Percentiles rank a stretch among this genome's conserved stretches.
These are phyloP conservation scores for Wickerhamomyces silvicola DNA, from an alignment of 805 yeast genomes.

Conservation along the genomic window DNA sequence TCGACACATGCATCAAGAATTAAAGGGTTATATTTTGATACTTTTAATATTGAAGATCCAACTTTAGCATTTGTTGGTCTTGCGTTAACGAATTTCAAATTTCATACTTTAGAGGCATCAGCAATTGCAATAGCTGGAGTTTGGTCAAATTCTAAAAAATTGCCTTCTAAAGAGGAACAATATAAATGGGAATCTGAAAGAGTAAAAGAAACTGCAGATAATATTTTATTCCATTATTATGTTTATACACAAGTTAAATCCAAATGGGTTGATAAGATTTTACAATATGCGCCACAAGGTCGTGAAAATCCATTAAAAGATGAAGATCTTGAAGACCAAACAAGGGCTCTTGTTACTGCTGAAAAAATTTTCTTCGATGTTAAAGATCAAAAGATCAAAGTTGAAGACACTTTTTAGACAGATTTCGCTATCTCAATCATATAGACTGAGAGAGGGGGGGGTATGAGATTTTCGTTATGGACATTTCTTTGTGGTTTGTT, in stretches of 20 bases:
- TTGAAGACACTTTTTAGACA: slow-evolving; percentile 1
- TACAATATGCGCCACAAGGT: slow-evolving; percentile 20
- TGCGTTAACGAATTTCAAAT: slow-evolving; percentile 34
- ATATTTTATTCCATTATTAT: slow-evolving; percentile 28
- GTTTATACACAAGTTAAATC: slow-evolving; percentile 20
- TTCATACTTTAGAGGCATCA: slow-evolving; percentile 42
- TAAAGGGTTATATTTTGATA: slow-evolving; percentile 36
- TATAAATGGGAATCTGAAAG: slow-evolving; percentile 25
- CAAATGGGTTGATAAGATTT: slow-evolving; percentile 23
- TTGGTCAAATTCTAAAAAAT: slow-evolving; percentile 36
- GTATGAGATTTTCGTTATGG: too few relatives aligned
- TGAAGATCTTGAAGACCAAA: slow-evolving; percentile 7
- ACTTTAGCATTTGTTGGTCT: slow-evolving; percentile 37
- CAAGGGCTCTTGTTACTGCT: slow-evolving; percentile 4
- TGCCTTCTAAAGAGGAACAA: slow-evolving; percentile 37
- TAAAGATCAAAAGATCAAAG: slow-evolving; percentile 5
- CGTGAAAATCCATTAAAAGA: slow-evolving; percentile 26
- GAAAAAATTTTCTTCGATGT: slow-evolving; percentile 8
- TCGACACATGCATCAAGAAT: slow-evolving; percentile 25
- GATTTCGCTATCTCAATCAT: too few relatives aligned
- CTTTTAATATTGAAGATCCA: slow-evolving; percentile 39
- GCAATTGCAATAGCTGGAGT: slow-evolving; percentile 50
- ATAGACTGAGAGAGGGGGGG: too few relatives aligned
- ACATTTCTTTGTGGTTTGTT: too few relatives aligned
- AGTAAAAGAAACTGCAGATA: slow-evolving; percentile 18